Percentiles rank a stretch among this genome's conserved stretches.
Conservation (phyloP, 441 rosid species). For the Pelargonium fulgidum region DNA sequence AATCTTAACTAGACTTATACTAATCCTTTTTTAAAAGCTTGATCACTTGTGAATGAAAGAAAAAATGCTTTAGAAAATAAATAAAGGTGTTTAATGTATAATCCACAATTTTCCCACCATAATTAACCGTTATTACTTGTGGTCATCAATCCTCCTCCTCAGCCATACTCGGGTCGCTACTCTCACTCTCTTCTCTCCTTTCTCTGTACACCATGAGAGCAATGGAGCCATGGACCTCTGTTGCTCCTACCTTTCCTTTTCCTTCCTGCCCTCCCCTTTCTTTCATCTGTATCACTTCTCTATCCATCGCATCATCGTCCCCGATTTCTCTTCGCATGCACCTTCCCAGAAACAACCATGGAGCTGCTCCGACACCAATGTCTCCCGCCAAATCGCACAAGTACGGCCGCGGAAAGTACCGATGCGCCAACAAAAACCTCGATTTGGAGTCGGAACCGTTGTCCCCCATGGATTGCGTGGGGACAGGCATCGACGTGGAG, state of each 20-base stretch:
- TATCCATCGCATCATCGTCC: not conserved
- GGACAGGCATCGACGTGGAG: constrained; percentile 57
- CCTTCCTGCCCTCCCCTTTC: not conserved
- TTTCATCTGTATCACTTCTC: not conserved
- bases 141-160: constrained; percentile 3
- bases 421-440: constrained; percentile 22
- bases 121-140: constrained; percentile 1
- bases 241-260: not conserved
- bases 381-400: not conserved
- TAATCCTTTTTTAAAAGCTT: too few species aligned
- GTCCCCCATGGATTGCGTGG: constrained; percentile 42
- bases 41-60: too few species aligned
- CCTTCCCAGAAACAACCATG: not conserved
- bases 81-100: not conserved
- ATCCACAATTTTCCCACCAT: not conserved
- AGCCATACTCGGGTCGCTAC: not conserved
- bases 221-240: not conserved
- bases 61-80: too few species aligned
- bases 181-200: not conserved
- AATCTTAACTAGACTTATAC: too few species aligned
- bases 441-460: constrained; percentile 23
- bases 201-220: not conserved
- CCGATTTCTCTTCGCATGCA: not conserved
- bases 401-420: not conserved
- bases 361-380: not conserved